Conservation (phyloP, 202 grass and related monocot species). For the Schoenoplectus tabernaemontani region DNA sequence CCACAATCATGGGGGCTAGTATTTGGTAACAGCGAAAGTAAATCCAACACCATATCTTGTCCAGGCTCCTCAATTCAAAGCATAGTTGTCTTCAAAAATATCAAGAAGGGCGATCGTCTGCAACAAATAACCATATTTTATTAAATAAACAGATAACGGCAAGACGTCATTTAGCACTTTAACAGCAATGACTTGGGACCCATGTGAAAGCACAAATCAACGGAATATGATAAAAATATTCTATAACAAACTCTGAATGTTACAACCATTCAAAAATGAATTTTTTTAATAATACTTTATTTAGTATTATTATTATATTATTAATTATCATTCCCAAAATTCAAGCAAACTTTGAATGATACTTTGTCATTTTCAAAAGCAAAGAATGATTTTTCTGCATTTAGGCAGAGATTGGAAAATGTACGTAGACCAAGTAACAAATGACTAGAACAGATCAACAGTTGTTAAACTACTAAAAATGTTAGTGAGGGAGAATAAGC, state of each 20-base stretch:
- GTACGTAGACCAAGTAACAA: no score
- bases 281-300: no score
- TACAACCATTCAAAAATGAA: background rate
- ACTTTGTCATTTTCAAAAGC: background rate
- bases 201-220: background rate
- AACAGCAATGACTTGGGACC: constrained; percentile 34
- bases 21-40: background rate
- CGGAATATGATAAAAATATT: background rate
- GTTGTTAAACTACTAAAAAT: background rate
- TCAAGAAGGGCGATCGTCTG: constrained; percentile 84
- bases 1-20: constrained; percentile 9
- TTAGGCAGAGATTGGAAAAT: background rate
- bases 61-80: constrained; percentile 27
- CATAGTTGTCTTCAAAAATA: constrained; percentile 65
- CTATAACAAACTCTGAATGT: background rate
- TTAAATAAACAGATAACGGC: background rate
- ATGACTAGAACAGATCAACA: background rate
- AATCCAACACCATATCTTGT: background rate
- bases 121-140: background rate
- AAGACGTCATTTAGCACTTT: no score
- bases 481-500: background rate
- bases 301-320: no score
- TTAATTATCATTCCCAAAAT: no score
- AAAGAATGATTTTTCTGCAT: background rate
- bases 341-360: background rate